Percentiles rank a stretch among this genome's conserved stretches.
Conservation (phyloP, 768 basidiomycete species). For the Xerocomellus chrysenteron region DNA sequence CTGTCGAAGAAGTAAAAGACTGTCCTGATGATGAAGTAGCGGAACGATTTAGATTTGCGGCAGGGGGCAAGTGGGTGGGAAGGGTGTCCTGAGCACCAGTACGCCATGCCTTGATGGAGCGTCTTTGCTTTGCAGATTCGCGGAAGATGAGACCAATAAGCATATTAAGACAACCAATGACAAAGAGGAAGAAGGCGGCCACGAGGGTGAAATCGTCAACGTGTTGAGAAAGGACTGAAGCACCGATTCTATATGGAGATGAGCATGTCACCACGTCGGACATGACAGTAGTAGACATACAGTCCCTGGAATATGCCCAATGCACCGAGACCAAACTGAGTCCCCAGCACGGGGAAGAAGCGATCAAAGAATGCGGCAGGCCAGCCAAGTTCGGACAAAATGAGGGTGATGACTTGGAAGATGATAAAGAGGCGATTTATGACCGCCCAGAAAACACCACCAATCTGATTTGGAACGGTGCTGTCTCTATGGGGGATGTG, state of each 20-base stretch:
- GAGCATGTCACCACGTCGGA: conserved; percentile 1
- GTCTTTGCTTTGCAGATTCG: conserved; percentile 55
- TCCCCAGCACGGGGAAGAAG: conserved; percentile 85
- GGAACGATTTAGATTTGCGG: conserved; percentile 25
- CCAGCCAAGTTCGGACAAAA: conserved; percentile 83
- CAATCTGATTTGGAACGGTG: conserved; percentile 89
- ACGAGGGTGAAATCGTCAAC: conserved; percentile 89
- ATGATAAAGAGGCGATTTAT: conserved; percentile 86
- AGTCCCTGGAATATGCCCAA: conserved; percentile 87
- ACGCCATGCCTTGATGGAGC: conserved; percentile 66
- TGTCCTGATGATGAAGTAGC: conserved; percentile 22
- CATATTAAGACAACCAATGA: conserved; percentile 87
- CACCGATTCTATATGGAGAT: conserved; percentile 52
- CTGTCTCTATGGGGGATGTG: conserved; percentile 48
- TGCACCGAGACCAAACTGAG: conserved; percentile 80
- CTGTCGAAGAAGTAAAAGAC: conserved; percentile 28
- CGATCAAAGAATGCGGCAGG: conserved; percentile 75
- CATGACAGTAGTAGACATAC: conserved; percentile 40
- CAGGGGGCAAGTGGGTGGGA: conserved; percentile 40
- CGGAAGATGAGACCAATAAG: conserved; percentile 74
- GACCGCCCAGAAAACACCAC: conserved; percentile 90
- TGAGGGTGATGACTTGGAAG: conserved; percentile 76
- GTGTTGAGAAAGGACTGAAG: conserved; percentile 71
- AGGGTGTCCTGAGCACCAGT: conserved; percentile 50
- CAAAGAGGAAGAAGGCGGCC: conserved; percentile 88